phyloP scores from a whole-genome alignment of 805 yeast genomes.

The Candida silvicultrix region DNA sequence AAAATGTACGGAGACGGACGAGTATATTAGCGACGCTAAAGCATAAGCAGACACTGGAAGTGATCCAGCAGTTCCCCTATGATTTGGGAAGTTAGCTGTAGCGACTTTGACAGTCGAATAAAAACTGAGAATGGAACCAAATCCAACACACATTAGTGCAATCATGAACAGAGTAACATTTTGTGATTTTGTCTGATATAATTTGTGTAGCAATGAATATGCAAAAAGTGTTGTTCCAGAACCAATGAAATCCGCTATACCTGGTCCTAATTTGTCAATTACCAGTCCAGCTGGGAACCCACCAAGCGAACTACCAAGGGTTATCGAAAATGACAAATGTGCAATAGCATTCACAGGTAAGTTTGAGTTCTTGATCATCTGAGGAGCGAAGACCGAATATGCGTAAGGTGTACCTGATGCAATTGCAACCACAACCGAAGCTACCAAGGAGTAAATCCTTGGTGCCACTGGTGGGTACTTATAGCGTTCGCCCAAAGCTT shows the following conservation, averaged over 20 bases:
- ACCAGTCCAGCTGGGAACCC: conserved; percentile 68
- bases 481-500: neutral
- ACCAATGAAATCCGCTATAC: conserved; percentile 46
- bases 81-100: conserved; percentile 58
- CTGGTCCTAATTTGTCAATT: conserved; percentile 58
- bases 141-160: conserved; percentile 50
- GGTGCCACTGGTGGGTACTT: conserved; percentile 8
- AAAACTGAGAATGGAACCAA: conserved; percentile 56
- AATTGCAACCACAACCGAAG: conserved; percentile 39
- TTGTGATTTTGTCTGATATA: conserved; percentile 35
- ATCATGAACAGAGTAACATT: conserved; percentile 37
- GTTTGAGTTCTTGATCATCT: conserved; percentile 49
- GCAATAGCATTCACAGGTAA: conserved; percentile 59
- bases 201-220: conserved; percentile 41
- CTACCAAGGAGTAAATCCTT: conserved; percentile 12
- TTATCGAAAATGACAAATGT: conserved; percentile 52
- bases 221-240: conserved; percentile 48
- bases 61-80: conserved; percentile 33
- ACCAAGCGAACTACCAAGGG: conserved; percentile 60
- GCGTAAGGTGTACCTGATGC: conserved; percentile 75
- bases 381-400: conserved; percentile 74
- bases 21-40: conserved; percentile 59
- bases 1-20: conserved; percentile 46
- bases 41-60: conserved; percentile 41
- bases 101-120: conserved; percentile 48